Percentiles rank a stretch among this genome's conserved stretches.
These are phyloP conservation scores for Boletus barrowsii DNA, from an alignment of 768 basidiomycete species.

Conservation along the genomic window DNA sequence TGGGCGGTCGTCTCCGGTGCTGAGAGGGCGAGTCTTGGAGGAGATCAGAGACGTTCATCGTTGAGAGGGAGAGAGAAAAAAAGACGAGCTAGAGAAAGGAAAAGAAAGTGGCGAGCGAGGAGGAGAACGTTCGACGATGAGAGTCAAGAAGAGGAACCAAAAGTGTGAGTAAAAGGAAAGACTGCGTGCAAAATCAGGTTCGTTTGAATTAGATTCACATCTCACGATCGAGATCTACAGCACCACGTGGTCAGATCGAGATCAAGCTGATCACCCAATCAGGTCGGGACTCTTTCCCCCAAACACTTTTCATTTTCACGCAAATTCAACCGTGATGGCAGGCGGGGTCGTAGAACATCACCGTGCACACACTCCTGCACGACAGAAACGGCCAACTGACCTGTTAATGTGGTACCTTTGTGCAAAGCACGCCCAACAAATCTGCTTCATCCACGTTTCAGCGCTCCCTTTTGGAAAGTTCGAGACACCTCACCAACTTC, in stretches of 20 bases:
- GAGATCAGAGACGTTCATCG: conserved; percentile 68
- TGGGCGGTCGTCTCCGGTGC: conserved; percentile 36
- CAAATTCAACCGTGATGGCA: no score
- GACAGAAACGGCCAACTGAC: no score
- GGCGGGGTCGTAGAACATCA: no score
- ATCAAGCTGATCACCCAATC: conserved; percentile 18
- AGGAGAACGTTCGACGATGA: conserved; percentile 17
- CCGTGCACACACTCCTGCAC: no score
- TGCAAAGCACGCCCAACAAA: neutral
- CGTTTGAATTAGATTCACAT: conserved; percentile 35
- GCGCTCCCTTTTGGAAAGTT: no score
- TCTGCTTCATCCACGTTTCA: no score
- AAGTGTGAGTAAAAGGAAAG: conserved; percentile 30
- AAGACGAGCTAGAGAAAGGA: neutral
- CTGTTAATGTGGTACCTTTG: neutral
- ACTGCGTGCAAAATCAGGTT: conserved; percentile 28
- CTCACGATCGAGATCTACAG: conserved; percentile 30
- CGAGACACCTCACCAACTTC: no score
- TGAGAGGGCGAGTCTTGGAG: conserved; percentile 70
- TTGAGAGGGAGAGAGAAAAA: neutral
- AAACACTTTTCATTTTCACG: no score
- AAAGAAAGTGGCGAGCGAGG: neutral
- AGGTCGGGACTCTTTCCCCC: no score
- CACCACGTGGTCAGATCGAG: conserved; percentile 32
- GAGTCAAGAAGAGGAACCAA: conserved; percentile 27